Evolutionary conservation across 176 grass and related monocot genomes (phyloP), one percentile per base, ranked within the genome.

Genomic region (Avena atlantica): DNA sequence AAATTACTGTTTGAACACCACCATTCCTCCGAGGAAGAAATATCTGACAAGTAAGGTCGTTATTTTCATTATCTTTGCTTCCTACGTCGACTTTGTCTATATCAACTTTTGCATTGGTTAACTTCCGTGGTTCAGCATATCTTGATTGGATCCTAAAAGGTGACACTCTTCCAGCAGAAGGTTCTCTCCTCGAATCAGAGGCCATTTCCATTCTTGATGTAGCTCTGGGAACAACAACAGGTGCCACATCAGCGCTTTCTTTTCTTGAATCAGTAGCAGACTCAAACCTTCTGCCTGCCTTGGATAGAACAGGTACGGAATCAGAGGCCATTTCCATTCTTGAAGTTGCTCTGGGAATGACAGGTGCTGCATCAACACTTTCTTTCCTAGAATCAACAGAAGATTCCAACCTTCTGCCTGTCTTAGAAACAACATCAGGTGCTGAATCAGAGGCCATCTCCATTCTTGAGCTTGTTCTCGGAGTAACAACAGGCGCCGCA

Each of bases 161-260:
- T 7, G 86, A 86, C 11, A 84, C 60, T 87, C 91, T 91, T 84
- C 91, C 94, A 76, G 82, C 83, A 83, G 82, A 87, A 74, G 89
- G 45, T 76, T 94, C 92, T 79, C 89, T 99, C 80, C 89, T 96
- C 70, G 92, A 93, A 87, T 96, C 92, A 88, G 87, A 82, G 21
- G 79, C 47, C 83, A 86, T 79, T 50, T 90, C 93, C 76, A 84
- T 73, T 92, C 90, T 93, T 29, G 90, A 88, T 86, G 52, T 96
- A 79, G 86, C 85, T 88, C 94, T 91, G 37, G 90, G 88, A 51
- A 87, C 87, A 79, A 92, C 82, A 74, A 90, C 37, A 42, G 37
- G 90, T 81, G 85, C 67, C 2, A 62, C 86, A 83, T 99, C 94
- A 81, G 61, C 68, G 86, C 78, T 87, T 85, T 91, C 89, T 88